Percentiles rank a stretch among this genome's conserved stretches.
Evolutionary conservation across 345 rosid species (phyloP).

Genomic region (Raphanus raphanistrum): DNA sequence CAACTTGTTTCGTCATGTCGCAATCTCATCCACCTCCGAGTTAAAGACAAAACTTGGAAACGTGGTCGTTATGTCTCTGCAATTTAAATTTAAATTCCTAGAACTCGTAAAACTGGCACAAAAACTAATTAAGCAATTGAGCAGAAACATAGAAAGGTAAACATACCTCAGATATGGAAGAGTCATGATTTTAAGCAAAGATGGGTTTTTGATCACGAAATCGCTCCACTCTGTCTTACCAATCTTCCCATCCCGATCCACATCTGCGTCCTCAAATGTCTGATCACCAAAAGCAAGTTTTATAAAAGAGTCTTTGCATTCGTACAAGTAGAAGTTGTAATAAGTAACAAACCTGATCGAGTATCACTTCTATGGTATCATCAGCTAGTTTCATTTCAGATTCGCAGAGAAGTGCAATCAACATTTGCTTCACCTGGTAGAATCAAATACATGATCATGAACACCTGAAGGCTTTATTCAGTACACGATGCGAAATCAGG

Average conservation of each 20-base stretch:
- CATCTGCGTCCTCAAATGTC: conserved; percentile 91
- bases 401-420: conserved; percentile 92
- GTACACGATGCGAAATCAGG: conserved; percentile 15
- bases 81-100: not conserved
- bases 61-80: conserved; percentile 92
- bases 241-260: conserved; percentile 78
- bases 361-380: conserved; percentile 84
- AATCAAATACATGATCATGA: conserved; percentile 36
- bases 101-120: not conserved
- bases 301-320: not conserved
- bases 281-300: conserved; percentile 29
- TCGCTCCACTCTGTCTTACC: conserved; percentile 78
- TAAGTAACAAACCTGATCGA: conserved; percentile 62
- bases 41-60: conserved; percentile 95
- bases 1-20: conserved; percentile 47
- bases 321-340: not conserved
- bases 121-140: not conserved
- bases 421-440: conserved; percentile 93
- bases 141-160: not conserved
- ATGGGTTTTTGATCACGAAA: conserved; percentile 80
- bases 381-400: conserved; percentile 97
- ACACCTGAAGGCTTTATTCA: not conserved
- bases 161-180: conserved; percentile 83
- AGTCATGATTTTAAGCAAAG: conserved; percentile 87
- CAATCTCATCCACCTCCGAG: conserved; percentile 90